These are phyloP conservation scores for Calonectria pauciramosa DNA, from an alignment of 2,329 filamentous ascomycete species.

Conservation along the genomic window DNA sequence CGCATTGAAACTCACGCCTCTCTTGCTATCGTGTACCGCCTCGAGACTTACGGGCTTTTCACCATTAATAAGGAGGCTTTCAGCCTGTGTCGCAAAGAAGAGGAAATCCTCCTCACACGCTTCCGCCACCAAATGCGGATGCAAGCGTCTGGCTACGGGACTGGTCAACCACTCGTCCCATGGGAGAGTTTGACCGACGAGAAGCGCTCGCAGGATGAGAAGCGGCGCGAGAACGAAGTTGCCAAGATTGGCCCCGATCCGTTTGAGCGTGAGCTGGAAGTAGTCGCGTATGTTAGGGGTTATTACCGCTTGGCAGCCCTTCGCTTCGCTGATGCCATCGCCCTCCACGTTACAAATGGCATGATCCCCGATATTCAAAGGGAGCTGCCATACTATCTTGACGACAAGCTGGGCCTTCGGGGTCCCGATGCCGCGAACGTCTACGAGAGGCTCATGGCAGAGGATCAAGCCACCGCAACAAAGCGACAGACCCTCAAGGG, in stretches of 20 bases:
- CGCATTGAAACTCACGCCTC: conserved; percentile 52
- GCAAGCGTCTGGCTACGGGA: conserved; percentile 52
- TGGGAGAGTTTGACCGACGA: conserved; percentile 65
- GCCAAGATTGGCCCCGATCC: conserved; percentile 68
- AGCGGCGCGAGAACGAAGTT: conserved; percentile 57
- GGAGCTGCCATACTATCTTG: conserved; percentile 58
- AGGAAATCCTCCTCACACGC: conserved; percentile 60
- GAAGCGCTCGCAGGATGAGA: conserved; percentile 60
- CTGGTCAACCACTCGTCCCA: conserved; percentile 47
- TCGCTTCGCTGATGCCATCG: conserved; percentile 72
- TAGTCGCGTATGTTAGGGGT: conserved; percentile 73
- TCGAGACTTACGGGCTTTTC: conserved; percentile 69
- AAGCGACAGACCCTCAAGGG: conserved; percentile 57
- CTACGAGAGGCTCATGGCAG: conserved; percentile 63
- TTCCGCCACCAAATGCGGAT: conserved; percentile 66
- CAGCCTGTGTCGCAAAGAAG: conserved; percentile 59
- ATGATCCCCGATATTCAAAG: conserved; percentile 61
- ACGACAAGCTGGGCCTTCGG: conserved; percentile 58
- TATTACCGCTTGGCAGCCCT: conserved; percentile 78
- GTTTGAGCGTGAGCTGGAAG: conserved; percentile 71
- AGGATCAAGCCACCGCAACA: conserved; percentile 59
- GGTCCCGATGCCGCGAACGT: conserved; percentile 45
- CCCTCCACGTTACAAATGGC: conserved; percentile 62
- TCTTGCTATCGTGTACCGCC: conserved; percentile 61
- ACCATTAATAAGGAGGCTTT: conserved; percentile 69